phyloP scores from a whole-genome alignment of 2,329 filamentous ascomycete species.

The Epichloe elymi region DNA sequence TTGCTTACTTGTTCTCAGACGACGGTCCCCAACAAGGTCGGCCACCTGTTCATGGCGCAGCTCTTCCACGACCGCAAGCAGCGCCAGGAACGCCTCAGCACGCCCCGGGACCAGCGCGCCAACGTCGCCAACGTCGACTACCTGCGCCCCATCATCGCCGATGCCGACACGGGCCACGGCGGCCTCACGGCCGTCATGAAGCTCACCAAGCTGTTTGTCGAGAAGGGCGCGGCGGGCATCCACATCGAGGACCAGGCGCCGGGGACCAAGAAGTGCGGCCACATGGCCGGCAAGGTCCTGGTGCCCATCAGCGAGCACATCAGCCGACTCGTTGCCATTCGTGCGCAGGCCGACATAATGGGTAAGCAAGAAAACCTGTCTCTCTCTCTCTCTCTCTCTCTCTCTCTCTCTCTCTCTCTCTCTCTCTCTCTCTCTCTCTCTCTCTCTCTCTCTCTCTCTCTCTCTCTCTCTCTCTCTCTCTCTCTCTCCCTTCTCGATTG shows the following conservation, averaged over 20 bases:
- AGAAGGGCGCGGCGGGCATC: slow-evolving; percentile 92
- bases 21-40: slow-evolving; percentile 95
- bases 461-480: neutral
- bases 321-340: slow-evolving; percentile 91
- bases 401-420: neutral
- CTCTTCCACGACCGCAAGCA: slow-evolving; percentile 99
- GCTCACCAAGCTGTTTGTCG: slow-evolving; percentile 92
- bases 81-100: slow-evolving; percentile 79
- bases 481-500: neutral
- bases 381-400: neutral
- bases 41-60: slow-evolving; percentile 95
- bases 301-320: slow-evolving; percentile 97
- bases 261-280: slow-evolving; percentile 97
- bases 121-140: slow-evolving; percentile 78
- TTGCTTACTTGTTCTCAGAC: slow-evolving; percentile 42
- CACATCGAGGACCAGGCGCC: slow-evolving; percentile 98
- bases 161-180: slow-evolving; percentile 94
- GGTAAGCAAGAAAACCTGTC: slow-evolving; percentile 34
- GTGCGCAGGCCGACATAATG: slow-evolving; percentile 98
- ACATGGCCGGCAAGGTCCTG: slow-evolving; percentile 97
- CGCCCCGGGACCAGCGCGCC: slow-evolving; percentile 56
- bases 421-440: neutral
- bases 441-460: neutral
- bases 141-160: slow-evolving; percentile 87
- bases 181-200: slow-evolving; percentile 99